Conservation (phyloP, 2,329 filamentous ascomycete genomes). For the Colletotrichum navitas region DNA sequence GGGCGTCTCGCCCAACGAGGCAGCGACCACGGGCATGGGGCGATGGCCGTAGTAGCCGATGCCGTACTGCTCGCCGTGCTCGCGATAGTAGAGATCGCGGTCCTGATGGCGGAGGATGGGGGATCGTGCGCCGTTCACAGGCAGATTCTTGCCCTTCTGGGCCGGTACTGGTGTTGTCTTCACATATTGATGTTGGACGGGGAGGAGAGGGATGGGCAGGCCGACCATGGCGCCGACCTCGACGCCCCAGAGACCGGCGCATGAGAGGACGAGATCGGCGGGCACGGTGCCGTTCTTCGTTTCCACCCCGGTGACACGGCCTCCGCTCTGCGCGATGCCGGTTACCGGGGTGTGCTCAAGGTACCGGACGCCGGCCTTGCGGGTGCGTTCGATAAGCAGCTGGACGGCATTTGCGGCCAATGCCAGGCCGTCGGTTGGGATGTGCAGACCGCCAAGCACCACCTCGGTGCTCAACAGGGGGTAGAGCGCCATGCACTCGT, state of each 20-base stretch:
- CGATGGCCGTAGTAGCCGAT: slow-evolving; percentile 75
- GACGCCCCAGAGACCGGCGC: slow-evolving; percentile 75
- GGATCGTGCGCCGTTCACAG: slow-evolving; percentile 62
- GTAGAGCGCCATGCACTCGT: slow-evolving; percentile 66
- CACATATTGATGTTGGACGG: slow-evolving; percentile 73
- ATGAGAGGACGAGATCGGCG: slow-evolving; percentile 72
- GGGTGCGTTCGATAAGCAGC: slow-evolving; percentile 69
- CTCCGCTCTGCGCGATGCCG: slow-evolving; percentile 63
- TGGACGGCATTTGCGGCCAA: slow-evolving; percentile 72
- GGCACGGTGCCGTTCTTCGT: slow-evolving; percentile 63
- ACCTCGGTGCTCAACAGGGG: slow-evolving; percentile 65
- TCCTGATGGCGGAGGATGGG: slow-evolving; percentile 75
- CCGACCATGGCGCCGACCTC: slow-evolving; percentile 73
- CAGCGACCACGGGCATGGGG: slow-evolving; percentile 70
- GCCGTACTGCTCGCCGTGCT: slow-evolving; percentile 72
- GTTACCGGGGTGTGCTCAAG: slow-evolving; percentile 68
- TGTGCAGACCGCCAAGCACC: slow-evolving; percentile 70
- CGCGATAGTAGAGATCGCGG: slow-evolving; percentile 73
- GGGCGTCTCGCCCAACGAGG: slow-evolving; percentile 65
- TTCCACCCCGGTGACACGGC: slow-evolving; percentile 67
- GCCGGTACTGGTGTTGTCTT: slow-evolving; percentile 68
- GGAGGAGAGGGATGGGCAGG: slow-evolving; percentile 68
- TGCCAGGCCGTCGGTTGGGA: slow-evolving; percentile 72
- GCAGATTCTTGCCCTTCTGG: slow-evolving; percentile 52
- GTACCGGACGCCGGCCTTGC: slow-evolving; percentile 69